Evolutionary conservation across 163 green algal species (phyloP).

Genomic region (Trebouxiophyceae sp.): DNA sequence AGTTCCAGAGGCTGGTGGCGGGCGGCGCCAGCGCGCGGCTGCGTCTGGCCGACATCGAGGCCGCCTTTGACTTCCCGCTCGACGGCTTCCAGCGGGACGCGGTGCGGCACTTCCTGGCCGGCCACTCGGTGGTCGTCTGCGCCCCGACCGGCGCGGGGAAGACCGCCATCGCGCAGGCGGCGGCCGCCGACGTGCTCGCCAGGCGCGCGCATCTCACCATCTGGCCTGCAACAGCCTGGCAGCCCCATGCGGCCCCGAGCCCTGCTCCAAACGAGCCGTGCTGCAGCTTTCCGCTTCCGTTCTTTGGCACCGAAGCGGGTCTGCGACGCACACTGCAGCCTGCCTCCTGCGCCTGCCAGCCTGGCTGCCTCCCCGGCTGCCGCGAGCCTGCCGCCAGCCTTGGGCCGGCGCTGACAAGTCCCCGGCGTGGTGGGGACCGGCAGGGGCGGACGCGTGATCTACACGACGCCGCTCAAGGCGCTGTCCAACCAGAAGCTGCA

Average conservation of each 20-base stretch:
- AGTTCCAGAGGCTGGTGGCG: slow-evolving; percentile 32
- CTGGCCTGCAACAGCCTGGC: no score
- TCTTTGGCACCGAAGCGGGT: not conserved
- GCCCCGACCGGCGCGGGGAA: slow-evolving; percentile 92
- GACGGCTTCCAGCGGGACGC: slow-evolving; percentile 72
- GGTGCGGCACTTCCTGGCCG: slow-evolving; percentile 55
- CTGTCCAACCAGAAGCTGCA: slow-evolving; percentile 91
- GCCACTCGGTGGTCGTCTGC: slow-evolving; percentile 77
- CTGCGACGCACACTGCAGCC: not conserved
- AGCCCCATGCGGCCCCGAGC: no score
- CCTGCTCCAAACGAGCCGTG: no score
- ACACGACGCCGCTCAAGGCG: slow-evolving; percentile 94
- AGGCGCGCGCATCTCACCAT: no score
- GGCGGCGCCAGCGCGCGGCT: slow-evolving; percentile 22
- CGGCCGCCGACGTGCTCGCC: slow-evolving; percentile 61
- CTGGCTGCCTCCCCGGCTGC: not conserved
- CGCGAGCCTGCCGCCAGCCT: not conserved
- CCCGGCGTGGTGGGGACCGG: not conserved
- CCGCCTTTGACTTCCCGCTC: slow-evolving; percentile 60
- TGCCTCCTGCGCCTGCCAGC: not conserved
- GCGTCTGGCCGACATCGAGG: slow-evolving; percentile 8
- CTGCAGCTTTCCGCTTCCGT: no score
- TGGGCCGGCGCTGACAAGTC: not conserved
- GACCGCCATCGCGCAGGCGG: slow-evolving; percentile 89
- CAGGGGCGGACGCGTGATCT: slow-evolving; percentile 77